Conservation (phyloP, 2,329 filamentous ascomycete genomes). For the Microdochium nivale region DNA sequence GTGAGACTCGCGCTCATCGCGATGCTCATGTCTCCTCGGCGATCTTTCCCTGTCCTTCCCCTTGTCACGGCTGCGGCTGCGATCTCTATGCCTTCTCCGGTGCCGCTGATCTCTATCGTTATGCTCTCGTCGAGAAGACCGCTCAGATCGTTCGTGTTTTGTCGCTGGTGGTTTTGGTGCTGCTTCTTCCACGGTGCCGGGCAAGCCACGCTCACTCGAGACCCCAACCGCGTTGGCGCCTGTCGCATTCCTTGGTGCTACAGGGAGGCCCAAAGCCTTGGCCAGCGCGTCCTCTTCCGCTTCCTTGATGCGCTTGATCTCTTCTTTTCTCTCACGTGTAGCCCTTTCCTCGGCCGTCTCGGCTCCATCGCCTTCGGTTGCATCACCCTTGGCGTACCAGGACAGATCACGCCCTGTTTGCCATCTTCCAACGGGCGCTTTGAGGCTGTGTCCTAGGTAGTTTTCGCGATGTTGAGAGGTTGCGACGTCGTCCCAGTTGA, state of each 20-base stretch:
- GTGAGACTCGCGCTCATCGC: conserved; percentile 13
- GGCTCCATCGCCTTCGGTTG: conserved; percentile 34
- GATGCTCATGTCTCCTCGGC: conserved; percentile 13
- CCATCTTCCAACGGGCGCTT: conserved; percentile 89
- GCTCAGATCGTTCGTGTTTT: conserved; percentile 5
- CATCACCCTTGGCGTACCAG: conserved; percentile 54
- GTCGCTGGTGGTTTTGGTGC: conserved; percentile 6
- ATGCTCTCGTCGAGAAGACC: conserved; percentile 13
- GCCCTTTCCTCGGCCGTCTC: conserved; percentile 51
- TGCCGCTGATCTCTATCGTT: conserved; percentile 22
- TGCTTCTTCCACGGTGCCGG: conserved; percentile 8
- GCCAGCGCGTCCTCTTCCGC: conserved; percentile 89
- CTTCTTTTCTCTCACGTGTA: conserved; percentile 60
- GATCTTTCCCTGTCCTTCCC: conserved; percentile 15
- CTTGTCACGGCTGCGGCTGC: conserved; percentile 16
- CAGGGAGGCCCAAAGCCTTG: conserved; percentile 69
- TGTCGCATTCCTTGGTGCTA: conserved; percentile 49
- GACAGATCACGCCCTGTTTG: conserved; percentile 64
- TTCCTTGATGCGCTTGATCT: conserved; percentile 76
- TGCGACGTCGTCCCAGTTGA: conserved; percentile 94
- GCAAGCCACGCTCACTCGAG: conserved; percentile 27
- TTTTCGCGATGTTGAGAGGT: conserved; percentile 81
- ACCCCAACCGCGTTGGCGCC: conserved; percentile 64
- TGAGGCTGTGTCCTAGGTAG: conserved; percentile 81
- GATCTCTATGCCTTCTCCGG: conserved; percentile 22